phyloP scores from a whole-genome alignment of 805 yeast genomes.

The Wickerhamiella parazyma region DNA sequence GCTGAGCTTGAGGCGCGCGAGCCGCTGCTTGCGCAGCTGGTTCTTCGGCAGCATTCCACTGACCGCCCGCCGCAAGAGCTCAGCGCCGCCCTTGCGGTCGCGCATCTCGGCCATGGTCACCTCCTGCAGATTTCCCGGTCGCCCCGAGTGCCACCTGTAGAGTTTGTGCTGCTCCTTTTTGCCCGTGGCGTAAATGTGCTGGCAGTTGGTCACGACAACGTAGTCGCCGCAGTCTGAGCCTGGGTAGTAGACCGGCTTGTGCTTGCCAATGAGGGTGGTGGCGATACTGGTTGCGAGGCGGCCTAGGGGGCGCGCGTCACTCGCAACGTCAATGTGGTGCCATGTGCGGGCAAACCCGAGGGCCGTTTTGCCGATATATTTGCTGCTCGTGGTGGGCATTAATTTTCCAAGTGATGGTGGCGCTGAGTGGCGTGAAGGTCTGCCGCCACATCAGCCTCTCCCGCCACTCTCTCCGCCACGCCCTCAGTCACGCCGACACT shows the following conservation, averaged over 20 bases:
- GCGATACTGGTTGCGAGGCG: conserved; percentile 86
- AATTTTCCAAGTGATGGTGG: conserved; percentile 13
- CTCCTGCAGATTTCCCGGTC: conserved; percentile 81
- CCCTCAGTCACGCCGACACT: not conserved
- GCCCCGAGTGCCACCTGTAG: conserved; percentile 78
- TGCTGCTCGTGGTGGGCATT: conserved; percentile 11
- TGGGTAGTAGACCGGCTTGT: conserved; percentile 76
- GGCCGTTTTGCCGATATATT: conserved; percentile 38
- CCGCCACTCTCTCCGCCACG: no score
- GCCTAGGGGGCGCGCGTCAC: conserved; percentile 77
- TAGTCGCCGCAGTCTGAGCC: conserved; percentile 84
- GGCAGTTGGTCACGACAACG: conserved; percentile 90
- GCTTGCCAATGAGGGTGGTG: conserved; percentile 83
- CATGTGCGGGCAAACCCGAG: conserved; percentile 73
- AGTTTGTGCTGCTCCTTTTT: conserved; percentile 65
- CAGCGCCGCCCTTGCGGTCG: conserved; percentile 75
- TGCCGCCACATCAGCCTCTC: no score
- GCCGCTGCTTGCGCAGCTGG: conserved; percentile 58
- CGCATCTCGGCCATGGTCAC: conserved; percentile 67
- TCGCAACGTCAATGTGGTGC: conserved; percentile 90
- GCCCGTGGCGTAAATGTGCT: conserved; percentile 70
- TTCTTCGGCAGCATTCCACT: conserved; percentile 95
- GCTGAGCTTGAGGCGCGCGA: conserved; percentile 71
- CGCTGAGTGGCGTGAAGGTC: not conserved
- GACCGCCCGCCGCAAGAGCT: conserved; percentile 73